phyloP scores from a whole-genome alignment of 192 early-diverging fungal genomes.

The Rhizoclosmatium sp. region DNA sequence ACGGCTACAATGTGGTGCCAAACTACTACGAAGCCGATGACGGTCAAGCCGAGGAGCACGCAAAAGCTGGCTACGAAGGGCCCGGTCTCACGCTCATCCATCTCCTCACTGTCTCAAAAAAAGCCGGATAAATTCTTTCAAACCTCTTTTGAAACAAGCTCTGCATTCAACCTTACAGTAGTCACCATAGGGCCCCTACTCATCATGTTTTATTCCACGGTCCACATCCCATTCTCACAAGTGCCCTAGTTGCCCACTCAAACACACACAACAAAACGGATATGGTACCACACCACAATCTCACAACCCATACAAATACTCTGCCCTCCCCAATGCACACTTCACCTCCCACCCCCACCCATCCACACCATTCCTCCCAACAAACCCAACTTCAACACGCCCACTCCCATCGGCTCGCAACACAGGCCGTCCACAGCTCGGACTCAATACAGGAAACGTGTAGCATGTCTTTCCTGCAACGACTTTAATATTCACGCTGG shows the following conservation, averaged over 20 bases:
- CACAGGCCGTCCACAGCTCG: neutral
- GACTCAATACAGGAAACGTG: neutral
- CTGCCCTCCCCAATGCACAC: neutral
- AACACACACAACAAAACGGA: neutral
- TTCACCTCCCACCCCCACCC: conserved; percentile 1
- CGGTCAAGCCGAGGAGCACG: neutral
- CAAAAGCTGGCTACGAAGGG: too few species aligned
- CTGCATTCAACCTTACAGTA: too few species aligned
- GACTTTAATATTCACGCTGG: neutral
- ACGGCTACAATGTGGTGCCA: neutral
- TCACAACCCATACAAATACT: neutral
- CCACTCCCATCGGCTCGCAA: neutral
- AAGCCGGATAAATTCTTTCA: neutral
- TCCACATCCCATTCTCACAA: neutral
- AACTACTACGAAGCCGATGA: neutral
- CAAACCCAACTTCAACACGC: neutral
- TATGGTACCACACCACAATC: neutral
- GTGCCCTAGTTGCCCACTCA: neutral
- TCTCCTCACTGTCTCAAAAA: neutral
- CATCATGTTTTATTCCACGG: neutral
- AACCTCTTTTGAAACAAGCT: neutral
- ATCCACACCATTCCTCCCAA: neutral
- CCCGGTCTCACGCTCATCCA: too few species aligned
- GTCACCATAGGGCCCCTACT: too few species aligned
- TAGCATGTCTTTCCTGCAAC: neutral